Base-by-base conservation (phyloP, 208 protist genomes). In the Strigomonas culicis region DNA sequence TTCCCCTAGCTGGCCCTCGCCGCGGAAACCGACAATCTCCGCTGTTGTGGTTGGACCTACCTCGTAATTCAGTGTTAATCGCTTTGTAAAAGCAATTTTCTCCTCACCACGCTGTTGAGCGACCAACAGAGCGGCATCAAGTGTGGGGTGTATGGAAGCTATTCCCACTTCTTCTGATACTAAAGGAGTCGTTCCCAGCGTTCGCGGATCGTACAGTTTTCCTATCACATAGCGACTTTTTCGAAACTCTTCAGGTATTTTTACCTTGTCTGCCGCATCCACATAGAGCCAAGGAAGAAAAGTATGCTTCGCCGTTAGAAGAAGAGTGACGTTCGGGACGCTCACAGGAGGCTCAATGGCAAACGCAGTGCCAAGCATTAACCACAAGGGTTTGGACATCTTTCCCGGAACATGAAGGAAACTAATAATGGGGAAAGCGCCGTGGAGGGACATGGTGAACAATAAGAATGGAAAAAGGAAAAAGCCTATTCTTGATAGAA, bases 321-420 rank as follows among this genome's bases (percentile, higher is more conserved):
- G 60, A 77, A 64, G 19, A 32, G 52, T 24, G 57, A 17, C 15
- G 21, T 27, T n/a, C n/a, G n/a, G n/a, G 3, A 17, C 4, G 3
- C 17, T 4, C 30, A 10, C 15, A 3, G 30, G 22, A 10, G 27
- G 28, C 2, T 19, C 21, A 15, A 79, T 36, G 17, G 67, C 57
- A 63, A 77, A 78, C 25, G 74, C 72, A 0, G 78, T 84, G 27
- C 78, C 78, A 60, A 84, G 70, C 78, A 84, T 84, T 4, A 84
- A 50, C 78, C 78, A 84, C 21, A 79, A 39, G 1, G 77, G 77
- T 56, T 69, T 60, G 6, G 68, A 79, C 66, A 82, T 82, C 58
- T 82, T 82, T 22, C 77, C 77, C 24, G 77, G 77, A 8, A 82
- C 77, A 44, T 82, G 66, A 17, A 82, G 44, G 58, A 79, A 82